These are phyloP conservation scores for Hanseniaspora pseudoguilliermondii DNA, from an alignment of 805 yeast genomes.

Conservation along the genomic window DNA sequence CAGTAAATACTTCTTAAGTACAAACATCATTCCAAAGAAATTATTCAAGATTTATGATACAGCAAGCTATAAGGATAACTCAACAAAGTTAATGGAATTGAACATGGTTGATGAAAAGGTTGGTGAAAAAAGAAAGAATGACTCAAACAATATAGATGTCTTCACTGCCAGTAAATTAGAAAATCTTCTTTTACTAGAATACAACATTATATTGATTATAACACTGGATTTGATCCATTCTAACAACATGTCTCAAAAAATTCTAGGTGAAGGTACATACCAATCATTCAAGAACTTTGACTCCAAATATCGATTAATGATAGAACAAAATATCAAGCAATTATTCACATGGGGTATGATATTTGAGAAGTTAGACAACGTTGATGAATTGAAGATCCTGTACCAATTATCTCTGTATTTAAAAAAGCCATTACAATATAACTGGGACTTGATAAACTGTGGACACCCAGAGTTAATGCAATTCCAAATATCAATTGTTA, in stretches of 20 bases:
- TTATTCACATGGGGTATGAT: slow-evolving; percentile 7
- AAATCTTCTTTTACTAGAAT: slow-evolving; percentile 4
- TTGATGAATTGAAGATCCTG: not conserved
- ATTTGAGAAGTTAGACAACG: not conserved
- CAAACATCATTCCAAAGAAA: slow-evolving; percentile 1
- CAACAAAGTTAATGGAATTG: not conserved
- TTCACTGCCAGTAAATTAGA: not conserved
- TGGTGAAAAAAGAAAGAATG: not conserved
- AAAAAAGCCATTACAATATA: not conserved
- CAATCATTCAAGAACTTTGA: not conserved
- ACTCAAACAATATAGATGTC: not conserved
- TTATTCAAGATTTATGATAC: slow-evolving; percentile 4
- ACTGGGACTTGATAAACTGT: slow-evolving; percentile 3
- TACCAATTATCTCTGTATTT: not conserved
- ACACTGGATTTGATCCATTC: not conserved
- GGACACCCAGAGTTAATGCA: not conserved
- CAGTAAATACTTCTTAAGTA: not conserved
- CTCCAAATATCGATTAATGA: not conserved
- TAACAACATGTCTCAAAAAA: not conserved
- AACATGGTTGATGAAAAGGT: not conserved
- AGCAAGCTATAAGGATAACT: not conserved
- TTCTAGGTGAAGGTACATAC: not conserved
- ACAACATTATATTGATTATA: not conserved
- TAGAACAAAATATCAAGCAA: not conserved
- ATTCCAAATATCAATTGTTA: slow-evolving; percentile 1